Evolutionary conservation across 176 grass and related monocot species (phyloP).

Genomic region (Ensete glaucum): DNA sequence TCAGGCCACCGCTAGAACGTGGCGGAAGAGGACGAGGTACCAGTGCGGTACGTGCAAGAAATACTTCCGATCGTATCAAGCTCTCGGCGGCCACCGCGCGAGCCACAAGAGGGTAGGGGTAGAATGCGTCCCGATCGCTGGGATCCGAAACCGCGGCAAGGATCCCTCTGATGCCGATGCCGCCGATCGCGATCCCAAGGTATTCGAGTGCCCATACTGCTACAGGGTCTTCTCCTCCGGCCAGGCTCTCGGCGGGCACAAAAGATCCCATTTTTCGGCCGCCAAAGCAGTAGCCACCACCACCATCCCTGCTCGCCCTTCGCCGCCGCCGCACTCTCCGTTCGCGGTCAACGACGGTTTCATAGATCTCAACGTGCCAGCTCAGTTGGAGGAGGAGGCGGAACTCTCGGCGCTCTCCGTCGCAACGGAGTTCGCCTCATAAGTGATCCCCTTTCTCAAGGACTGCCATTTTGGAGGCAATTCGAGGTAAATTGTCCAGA

Average conservation of each 20-base stretch:
- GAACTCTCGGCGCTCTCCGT: constrained; percentile 38
- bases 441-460: no score
- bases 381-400: constrained; percentile 26
- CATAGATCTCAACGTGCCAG: constrained; percentile 53
- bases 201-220: constrained; percentile 37
- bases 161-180: not conserved
- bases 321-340: not conserved
- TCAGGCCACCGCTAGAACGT: not conserved
- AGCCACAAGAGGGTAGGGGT: constrained; percentile 39
- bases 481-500: not conserved
- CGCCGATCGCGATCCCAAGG: constrained; percentile 9
- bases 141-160: not conserved
- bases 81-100: constrained; percentile 80
- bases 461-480: no score
- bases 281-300: not conserved
- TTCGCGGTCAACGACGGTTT: constrained; percentile 1
- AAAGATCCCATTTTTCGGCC: constrained; percentile 29
- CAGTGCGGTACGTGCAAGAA: constrained; percentile 71
- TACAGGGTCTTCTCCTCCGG: constrained; percentile 38
- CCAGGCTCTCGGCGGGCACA: constrained; percentile 41
- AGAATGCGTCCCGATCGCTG: not conserved
- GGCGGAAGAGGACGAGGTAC: constrained; percentile 15
- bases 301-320: not conserved
- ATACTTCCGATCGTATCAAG: constrained; percentile 82
- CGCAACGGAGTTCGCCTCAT: not conserved